Base-by-base conservation (phyloP, 768 basidiomycete genomes). In the Pulveroboletus frians region DNA sequence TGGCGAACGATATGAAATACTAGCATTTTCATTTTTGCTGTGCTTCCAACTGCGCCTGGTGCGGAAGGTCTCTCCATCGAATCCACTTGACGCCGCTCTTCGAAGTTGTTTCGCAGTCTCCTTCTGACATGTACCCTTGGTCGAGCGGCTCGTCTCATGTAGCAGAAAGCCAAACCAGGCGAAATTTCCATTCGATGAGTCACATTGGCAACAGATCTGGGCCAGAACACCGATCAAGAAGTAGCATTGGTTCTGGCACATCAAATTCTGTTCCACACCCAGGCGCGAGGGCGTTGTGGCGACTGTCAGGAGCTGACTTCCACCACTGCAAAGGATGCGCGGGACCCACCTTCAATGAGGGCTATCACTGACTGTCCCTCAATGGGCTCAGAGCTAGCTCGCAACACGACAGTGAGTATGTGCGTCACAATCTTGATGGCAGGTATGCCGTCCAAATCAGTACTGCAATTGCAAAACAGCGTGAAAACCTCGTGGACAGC, bases 401-500 rank as follows among this genome's bases (percentile, higher is more conserved):
- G 29, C 29, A 17, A 14, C 20, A 32, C 17, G 13, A 26, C 13
- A n/a, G 30, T 8, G 9, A 17, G 13, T 18, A 20, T 18, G 29
- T 2, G 37, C 39, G 14, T n/a, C 5, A 29, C 15, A 21, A 14
- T 3, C 34, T 36, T 18, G 39, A 36, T 3, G 8, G 13, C 2
- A 14, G n/a, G 9, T 45, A 15, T 6, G 13, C 23, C 47, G 9
- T 43, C n/a, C 18, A n/a, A 50, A 40, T 32, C 23, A 10, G 17
- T 17, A 17, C 27, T 5, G 36, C 2, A 26, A 39, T 45, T n/a
- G 31, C 34, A 10, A 36, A 17, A 38, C 32, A 36, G 38, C 6
- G 36, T 57, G 20, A n/a, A 39, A 46, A 18, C 60, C 39, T 46
- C 51, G 27, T 56, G 60, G 42, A 11, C 5, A n/a, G 18, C 53